Evolutionary conservation across 108 stramenopile species (phyloP).

Genomic region (Cyclotella kingstonii): DNA sequence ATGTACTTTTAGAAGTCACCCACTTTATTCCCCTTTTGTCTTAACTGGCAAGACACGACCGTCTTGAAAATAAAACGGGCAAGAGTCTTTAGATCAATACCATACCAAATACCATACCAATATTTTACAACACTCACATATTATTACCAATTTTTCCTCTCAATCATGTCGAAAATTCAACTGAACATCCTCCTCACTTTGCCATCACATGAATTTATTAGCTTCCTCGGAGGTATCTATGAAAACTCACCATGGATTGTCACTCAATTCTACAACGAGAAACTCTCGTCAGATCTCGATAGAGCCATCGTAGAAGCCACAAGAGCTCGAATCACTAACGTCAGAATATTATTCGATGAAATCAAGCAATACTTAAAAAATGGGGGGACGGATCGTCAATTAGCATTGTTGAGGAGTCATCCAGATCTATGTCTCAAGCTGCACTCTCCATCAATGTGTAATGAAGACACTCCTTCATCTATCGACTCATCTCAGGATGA

Average conservation of each 20-base stretch:
- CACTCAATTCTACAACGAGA: conserved; percentile 46
- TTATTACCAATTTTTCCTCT: too few relatives aligned
- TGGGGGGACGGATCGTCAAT: conserved; percentile 50
- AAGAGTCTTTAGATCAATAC: too few relatives aligned
- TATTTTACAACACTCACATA: too few relatives aligned
- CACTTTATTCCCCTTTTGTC: too few relatives aligned
- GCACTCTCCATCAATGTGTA: too few relatives aligned
- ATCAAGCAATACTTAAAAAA: conserved; percentile 60
- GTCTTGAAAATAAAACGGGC: too few relatives aligned
- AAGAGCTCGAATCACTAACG: conserved; percentile 39
- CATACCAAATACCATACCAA: too few relatives aligned
- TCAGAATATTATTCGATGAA: conserved; percentile 52
- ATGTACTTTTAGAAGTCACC: too few relatives aligned
- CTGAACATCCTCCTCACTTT: conserved; percentile 40
- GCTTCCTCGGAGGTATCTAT: conserved; percentile 77
- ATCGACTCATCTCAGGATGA: not conserved
- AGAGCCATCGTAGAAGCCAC: conserved; percentile 14
- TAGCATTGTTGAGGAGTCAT: conserved; percentile 67
- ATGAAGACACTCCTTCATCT: too few relatives aligned
- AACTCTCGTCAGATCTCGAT: conserved; percentile 20
- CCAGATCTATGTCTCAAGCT: conserved; percentile 56
- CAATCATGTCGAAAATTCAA: conserved; percentile 3
- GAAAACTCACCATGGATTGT: conserved; percentile 86
- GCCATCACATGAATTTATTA: conserved; percentile 43
- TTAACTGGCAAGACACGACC: too few relatives aligned